These are phyloP conservation scores for Exidia glandulosa DNA, from an alignment of 768 basidiomycete genomes.

Conservation along the genomic window DNA sequence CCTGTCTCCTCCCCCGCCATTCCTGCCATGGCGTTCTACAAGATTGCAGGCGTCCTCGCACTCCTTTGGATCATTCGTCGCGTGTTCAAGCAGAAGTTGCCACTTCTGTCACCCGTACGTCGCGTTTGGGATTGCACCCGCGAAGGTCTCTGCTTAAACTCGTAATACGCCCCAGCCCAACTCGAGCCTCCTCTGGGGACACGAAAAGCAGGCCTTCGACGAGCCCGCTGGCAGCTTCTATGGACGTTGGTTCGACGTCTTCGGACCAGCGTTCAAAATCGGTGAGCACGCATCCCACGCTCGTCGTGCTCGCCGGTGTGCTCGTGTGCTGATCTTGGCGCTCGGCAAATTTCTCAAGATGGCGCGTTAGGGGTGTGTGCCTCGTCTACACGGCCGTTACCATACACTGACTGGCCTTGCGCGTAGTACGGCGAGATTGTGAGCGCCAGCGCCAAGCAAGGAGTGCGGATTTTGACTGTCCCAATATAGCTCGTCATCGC, in stretches of 20 bases:
- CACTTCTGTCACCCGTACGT: not conserved
- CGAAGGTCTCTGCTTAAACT: not conserved
- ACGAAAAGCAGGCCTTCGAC: conserved; percentile 8
- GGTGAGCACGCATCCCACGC: not conserved
- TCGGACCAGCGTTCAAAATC: conserved; percentile 10
- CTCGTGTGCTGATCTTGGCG: not conserved
- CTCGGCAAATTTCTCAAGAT: not conserved
- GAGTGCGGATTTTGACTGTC: not conserved
- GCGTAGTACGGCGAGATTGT: not conserved
- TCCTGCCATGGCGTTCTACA: not conserved
- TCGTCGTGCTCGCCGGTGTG: not conserved
- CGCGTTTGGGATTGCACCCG: not conserved
- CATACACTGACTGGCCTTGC: no score
- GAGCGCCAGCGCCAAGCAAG: no score
- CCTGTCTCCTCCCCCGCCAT: no score
- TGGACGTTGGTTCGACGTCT: conserved; percentile 3
- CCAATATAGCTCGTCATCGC: conserved; percentile 9
- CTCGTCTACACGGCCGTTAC: no score
- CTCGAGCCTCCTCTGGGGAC: conserved; percentile 12
- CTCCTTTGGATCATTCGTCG: not conserved
- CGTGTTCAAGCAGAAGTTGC: not conserved
- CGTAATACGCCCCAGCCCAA: not conserved
- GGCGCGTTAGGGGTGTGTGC: conserved; percentile 6
- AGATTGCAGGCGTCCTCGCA: not conserved
- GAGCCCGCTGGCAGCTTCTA: conserved; percentile 6